Evolutionary conservation across 805 yeast genomes (phyloP).

Genomic region (Starmerella apis): DNA sequence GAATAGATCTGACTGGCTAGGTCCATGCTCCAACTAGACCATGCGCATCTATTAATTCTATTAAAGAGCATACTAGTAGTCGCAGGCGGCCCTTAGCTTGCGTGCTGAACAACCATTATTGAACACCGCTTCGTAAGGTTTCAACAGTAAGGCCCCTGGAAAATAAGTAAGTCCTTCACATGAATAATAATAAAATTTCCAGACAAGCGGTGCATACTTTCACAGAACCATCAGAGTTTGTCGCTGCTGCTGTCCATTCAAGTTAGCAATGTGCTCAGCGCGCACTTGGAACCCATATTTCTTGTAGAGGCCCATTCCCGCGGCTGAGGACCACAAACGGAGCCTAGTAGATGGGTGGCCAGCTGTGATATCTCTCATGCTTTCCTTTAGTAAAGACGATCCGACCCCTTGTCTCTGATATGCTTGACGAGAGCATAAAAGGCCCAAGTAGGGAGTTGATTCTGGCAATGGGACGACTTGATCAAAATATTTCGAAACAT

Average conservation of each 20-base stretch:
- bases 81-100: no score
- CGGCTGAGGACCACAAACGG: constrained; percentile 1
- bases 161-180: no score
- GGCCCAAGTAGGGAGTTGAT: neutral
- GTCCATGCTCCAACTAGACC: no score
- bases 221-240: neutral
- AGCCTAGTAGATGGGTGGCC: neutral
- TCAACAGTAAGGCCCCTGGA: no score
- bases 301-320: constrained; percentile 7
- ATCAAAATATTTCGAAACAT: neutral
- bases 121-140: no score
- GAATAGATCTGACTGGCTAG: no score
- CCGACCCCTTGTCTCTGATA: neutral
- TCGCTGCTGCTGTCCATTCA: constrained; percentile 1
- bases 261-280: neutral
- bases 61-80: no score
- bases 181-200: neutral
- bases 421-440: neutral
- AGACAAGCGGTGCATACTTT: neutral
- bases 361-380: neutral
- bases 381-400: neutral
- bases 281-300: constrained; percentile 4
- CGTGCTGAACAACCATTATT: no score
- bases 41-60: no score
- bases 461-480: neutral